Percentiles rank a stretch among this genome's conserved stretches.
phyloP scores from a whole-genome alignment of 169 alveolate genomes.

The Eimeria tenella region DNA sequence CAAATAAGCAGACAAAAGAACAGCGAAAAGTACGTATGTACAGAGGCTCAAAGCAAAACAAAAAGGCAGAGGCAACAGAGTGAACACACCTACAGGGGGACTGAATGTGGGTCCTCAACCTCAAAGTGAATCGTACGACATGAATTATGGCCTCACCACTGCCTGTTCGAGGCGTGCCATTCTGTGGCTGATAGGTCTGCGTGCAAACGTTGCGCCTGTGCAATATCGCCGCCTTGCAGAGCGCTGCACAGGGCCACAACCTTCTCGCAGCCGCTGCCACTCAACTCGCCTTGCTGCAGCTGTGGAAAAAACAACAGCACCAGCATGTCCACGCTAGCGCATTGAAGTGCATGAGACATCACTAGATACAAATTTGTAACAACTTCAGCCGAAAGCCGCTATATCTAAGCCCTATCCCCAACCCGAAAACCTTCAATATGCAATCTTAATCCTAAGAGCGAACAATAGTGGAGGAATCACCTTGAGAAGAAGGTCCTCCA shows the following conservation, averaged over 20 bases:
- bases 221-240: not conserved
- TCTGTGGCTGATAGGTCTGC: constrained; percentile 74
- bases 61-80: not conserved
- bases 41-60: not conserved
- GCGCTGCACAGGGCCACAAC: constrained; percentile 43
- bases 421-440: constrained; percentile 2
- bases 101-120: not conserved
- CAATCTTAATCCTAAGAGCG: not conserved
- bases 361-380: not conserved
- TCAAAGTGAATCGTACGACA: not conserved
- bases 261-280: constrained; percentile 33
- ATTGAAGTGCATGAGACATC: not conserved
- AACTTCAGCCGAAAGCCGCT: not conserved
- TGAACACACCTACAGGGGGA: not conserved
- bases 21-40: not conserved
- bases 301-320: not conserved
- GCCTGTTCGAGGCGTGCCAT: constrained; percentile 49
- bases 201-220: constrained; percentile 70
- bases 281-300: constrained; percentile 63
- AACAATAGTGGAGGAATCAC: not conserved
- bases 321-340: not conserved
- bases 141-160: constrained; percentile 21
- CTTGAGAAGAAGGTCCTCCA: constrained; percentile 62
- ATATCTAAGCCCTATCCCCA: not conserved
- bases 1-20: not conserved